phyloP scores from a whole-genome alignment of 2,329 filamentous ascomycete genomes.

The Monosporascus ibericus region DNA sequence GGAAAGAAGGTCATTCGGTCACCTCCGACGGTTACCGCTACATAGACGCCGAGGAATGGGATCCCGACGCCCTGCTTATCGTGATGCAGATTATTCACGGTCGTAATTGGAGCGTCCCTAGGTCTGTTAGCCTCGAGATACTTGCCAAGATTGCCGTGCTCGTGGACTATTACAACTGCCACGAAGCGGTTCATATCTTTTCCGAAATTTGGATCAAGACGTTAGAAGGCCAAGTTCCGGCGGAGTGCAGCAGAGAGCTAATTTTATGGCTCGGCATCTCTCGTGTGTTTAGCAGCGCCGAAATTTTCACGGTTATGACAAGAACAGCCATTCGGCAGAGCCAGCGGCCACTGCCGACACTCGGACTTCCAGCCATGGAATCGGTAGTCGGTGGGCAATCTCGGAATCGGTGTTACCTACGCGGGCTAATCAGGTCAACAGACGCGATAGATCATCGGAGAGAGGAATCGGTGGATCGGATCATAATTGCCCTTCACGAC shows the following conservation, averaged over 20 bases:
- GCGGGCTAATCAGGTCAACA: too few relatives aligned
- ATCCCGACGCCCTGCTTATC: slow-evolving; percentile 21
- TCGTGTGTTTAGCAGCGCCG: background rate
- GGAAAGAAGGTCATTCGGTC: slow-evolving; percentile 5
- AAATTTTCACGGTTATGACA: too few relatives aligned
- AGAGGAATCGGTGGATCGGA: too few relatives aligned
- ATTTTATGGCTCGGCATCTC: background rate
- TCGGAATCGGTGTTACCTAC: too few relatives aligned
- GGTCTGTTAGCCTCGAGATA: slow-evolving; percentile 3
- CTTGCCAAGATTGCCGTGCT: slow-evolving; percentile 10
- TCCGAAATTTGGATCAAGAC: background rate
- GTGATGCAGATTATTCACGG: slow-evolving; percentile 13
- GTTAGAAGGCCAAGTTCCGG: background rate
- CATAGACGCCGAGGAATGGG: slow-evolving; percentile 16
- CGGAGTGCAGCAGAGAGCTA: background rate
- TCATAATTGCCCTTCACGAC: too few relatives aligned
- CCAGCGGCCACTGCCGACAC: too few relatives aligned
- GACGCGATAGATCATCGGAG: too few relatives aligned
- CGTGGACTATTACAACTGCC: slow-evolving; percentile 8
- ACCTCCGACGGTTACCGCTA: background rate
- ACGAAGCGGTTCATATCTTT: slow-evolving; percentile 1
- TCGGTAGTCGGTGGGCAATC: too few relatives aligned
- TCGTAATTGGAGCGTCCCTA: slow-evolving; percentile 3
- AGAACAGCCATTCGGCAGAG: too few relatives aligned
- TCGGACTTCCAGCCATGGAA: too few relatives aligned